Evolutionary conservation across 192 early-diverging fungal genomes (phyloP).

Genomic region (Coemansia sp.): DNA sequence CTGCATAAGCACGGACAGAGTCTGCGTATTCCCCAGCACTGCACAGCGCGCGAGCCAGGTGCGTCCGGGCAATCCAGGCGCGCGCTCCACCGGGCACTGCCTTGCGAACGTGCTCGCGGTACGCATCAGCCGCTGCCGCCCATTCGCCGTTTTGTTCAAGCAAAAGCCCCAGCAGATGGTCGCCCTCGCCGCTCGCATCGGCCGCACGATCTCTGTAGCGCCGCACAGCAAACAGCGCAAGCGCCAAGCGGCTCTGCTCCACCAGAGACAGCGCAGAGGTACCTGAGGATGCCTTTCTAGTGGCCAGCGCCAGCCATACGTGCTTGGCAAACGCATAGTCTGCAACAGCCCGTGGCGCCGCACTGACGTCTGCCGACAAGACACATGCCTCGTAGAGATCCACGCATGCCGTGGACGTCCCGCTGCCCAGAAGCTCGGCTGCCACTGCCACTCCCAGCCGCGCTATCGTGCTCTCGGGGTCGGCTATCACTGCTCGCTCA

Average conservation of each 20-base stretch:
- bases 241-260: slow-evolving; percentile 20
- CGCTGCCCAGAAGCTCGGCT: slow-evolving; percentile 53
- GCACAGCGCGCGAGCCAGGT: slow-evolving; percentile 69
- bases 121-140: slow-evolving; percentile 64
- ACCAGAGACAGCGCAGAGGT: neutral
- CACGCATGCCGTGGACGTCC: slow-evolving; percentile 51
- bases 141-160: slow-evolving; percentile 70
- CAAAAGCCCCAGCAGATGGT: slow-evolving; percentile 63
- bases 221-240: slow-evolving; percentile 36
- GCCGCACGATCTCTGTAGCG: slow-evolving; percentile 23
- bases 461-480: slow-evolving; percentile 71
- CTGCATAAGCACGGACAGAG: slow-evolving; percentile 55
- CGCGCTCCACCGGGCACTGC: slow-evolving; percentile 1
- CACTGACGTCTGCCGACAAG: slow-evolving; percentile 61
- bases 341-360: slow-evolving; percentile 56
- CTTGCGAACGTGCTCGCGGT: slow-evolving; percentile 44
- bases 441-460: slow-evolving; percentile 89
- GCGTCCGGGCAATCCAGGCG: slow-evolving; percentile 48
- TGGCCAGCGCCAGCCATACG: slow-evolving; percentile 18
- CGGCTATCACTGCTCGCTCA: slow-evolving; percentile 61
- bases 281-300: neutral
- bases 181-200: slow-evolving; percentile 19
- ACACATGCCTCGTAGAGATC: slow-evolving; percentile 78
- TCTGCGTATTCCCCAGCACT: slow-evolving; percentile 57
- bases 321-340: slow-evolving; percentile 63